A percentile compares a stretch with the other conserved stretches of the same genome.
Evolutionary conservation across 164 flowering plant species (phyloP).

Genomic region (Cinnamomum micranthum): DNA sequence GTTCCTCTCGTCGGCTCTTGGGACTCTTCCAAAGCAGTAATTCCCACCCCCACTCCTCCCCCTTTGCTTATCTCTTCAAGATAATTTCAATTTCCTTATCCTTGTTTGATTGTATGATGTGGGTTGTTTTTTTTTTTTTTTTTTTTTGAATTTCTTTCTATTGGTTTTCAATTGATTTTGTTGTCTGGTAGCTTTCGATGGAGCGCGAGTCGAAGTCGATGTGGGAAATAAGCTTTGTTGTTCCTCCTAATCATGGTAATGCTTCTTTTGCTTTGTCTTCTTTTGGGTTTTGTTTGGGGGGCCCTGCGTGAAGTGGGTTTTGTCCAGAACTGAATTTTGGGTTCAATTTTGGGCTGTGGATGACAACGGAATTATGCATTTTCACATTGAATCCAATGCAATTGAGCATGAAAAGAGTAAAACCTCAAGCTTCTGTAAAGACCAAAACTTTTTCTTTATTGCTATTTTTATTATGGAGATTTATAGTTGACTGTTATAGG

Average conservation of each 20-base stretch:
- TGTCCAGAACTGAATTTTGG: too few relatives aligned
- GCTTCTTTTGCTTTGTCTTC: neutral
- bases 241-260: conserved; percentile 92
- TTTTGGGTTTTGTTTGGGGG: neutral
- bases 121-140: neutral
- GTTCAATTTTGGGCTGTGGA: neutral
- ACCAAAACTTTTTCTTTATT: too few relatives aligned
- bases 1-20: conserved; percentile 91
- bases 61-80: neutral
- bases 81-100: neutral
- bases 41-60: too few relatives aligned
- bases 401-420: neutral
- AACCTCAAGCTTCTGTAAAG: neutral
- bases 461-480: neutral
- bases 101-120: neutral
- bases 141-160: neutral
- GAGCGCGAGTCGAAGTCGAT: conserved; percentile 86
- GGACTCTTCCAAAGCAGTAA: conserved; percentile 89
- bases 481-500: neutral
- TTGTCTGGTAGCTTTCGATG: conserved; percentile 55
- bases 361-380: neutral
- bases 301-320: neutral
- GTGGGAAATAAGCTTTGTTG: conserved; percentile 95
- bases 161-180: neutral
- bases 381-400: neutral